Conservation (phyloP, 768 basidiomycete genomes). For the Trametopsis cervina region DNA sequence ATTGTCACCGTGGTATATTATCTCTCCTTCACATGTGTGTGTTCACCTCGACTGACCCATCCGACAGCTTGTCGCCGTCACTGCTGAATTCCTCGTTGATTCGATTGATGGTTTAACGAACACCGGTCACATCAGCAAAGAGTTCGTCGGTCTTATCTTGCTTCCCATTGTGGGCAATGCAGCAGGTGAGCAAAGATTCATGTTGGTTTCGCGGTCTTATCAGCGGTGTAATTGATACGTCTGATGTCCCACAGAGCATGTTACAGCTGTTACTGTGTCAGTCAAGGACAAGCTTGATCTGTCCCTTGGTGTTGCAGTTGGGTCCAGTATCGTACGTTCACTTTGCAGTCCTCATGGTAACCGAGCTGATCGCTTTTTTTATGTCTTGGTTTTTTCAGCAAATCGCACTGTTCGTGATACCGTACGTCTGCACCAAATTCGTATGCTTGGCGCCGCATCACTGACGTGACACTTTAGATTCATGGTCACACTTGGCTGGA, state of each 20-base stretch:
- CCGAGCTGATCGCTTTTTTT: neutral
- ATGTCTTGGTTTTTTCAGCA: slow-evolving; percentile 38
- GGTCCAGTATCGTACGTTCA: slow-evolving; percentile 60
- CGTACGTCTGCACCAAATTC: slow-evolving; percentile 29
- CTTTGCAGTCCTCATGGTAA: neutral
- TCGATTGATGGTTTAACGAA: slow-evolving; percentile 74
- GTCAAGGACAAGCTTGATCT: slow-evolving; percentile 78
- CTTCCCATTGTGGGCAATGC: slow-evolving; percentile 80
- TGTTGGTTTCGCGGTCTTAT: neutral
- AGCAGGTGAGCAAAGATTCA: slow-evolving; percentile 67
- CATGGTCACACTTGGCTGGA: slow-evolving; percentile 77
- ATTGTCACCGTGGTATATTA: slow-evolving; percentile 55
- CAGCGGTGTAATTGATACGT: neutral
- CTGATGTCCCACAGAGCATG: slow-evolving; percentile 50
- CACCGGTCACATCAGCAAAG: slow-evolving; percentile 54
- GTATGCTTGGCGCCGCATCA: neutral
- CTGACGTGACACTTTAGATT: slow-evolving; percentile 25
- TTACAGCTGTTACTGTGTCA: slow-evolving; percentile 87
- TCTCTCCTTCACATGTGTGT: neutral
- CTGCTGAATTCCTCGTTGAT: slow-evolving; percentile 71
- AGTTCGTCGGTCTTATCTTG: slow-evolving; percentile 86
- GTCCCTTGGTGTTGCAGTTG: slow-evolving; percentile 79
- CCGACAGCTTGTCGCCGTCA: slow-evolving; percentile 45
- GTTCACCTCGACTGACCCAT: neutral
- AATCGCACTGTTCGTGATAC: slow-evolving; percentile 65